phyloP scores from a whole-genome alignment of 371 early-diverging fungal species.

The Gilbertella persicaria region DNA sequence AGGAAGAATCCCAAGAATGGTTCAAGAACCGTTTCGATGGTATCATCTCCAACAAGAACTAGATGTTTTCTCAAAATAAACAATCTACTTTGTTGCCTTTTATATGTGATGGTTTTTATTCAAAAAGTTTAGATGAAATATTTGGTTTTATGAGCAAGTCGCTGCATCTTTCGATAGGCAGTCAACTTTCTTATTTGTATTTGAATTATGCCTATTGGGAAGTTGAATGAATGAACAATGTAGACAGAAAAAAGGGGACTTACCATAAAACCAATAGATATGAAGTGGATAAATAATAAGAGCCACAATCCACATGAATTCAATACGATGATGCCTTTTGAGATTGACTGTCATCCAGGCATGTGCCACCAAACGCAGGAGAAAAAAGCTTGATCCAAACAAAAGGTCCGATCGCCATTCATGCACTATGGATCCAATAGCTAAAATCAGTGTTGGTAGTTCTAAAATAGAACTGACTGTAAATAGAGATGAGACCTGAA shows the following conservation, averaged over 20 bases:
- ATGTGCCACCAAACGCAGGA: constrained; percentile 34
- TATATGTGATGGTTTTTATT: background rate
- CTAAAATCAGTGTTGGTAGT: constrained; percentile 34
- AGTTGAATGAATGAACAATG: background rate
- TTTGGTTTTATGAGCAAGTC: background rate
- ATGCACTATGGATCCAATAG: constrained; percentile 24
- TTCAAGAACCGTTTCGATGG: constrained; percentile 92
- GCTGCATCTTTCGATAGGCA: background rate
- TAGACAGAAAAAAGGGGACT: background rate
- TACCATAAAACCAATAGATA: constrained; percentile 43
- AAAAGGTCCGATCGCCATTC: constrained; percentile 25
- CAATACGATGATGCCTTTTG: constrained; percentile 26
- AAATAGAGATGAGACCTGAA: constrained; percentile 27
- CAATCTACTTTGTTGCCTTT: background rate
- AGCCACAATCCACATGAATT: constrained; percentile 28
- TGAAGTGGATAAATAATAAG: constrained; percentile 31
- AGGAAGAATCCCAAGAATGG: constrained; percentile 86
- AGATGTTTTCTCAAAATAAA: constrained; percentile 5
- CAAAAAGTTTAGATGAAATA: background rate
- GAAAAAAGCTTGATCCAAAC: constrained; percentile 34
- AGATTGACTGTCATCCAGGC: constrained; percentile 30
- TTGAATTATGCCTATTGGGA: constrained; percentile 1
- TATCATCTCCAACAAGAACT: constrained; percentile 75
- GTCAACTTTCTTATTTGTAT: background rate
- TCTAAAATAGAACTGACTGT: constrained; percentile 30